Conservation (phyloP, 495 filamentous ascomycete genomes). For the Venustampulla echinocandica region DNA sequence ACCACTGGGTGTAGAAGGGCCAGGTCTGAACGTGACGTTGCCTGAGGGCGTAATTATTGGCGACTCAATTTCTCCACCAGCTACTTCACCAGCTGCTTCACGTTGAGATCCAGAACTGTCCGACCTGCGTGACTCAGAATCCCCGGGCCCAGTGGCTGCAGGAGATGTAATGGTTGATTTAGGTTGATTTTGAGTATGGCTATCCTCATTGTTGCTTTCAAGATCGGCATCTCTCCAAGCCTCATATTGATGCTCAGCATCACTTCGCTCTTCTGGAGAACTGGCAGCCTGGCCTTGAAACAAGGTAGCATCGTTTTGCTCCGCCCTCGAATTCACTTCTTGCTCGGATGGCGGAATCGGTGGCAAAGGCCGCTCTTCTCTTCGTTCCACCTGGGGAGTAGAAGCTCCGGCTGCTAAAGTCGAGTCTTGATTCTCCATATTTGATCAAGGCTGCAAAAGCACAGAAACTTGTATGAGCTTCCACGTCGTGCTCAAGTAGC, state of each 20-base stretch:
- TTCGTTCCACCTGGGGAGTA: neutral
- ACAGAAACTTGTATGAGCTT: too few species aligned
- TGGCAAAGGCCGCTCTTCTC: neutral
- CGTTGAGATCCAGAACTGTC: too few species aligned
- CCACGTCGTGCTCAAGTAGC: too few species aligned
- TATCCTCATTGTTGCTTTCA: neutral
- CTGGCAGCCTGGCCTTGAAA: neutral
- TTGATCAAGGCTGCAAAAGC: neutral
- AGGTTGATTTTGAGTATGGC: neutral
- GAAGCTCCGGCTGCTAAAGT: neutral
- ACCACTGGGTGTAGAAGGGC: too few species aligned
- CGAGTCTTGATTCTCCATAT: neutral
- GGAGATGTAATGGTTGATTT: neutral
- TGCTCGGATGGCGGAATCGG: neutral
- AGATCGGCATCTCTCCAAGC: neutral
- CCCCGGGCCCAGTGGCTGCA: neutral
- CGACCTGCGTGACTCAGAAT: too few species aligned
- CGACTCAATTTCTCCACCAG: too few species aligned
- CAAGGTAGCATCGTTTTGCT: neutral
- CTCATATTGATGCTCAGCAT: neutral
- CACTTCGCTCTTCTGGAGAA: neutral
- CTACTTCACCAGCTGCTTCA: too few species aligned
- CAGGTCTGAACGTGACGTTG: too few species aligned
- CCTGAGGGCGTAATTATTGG: too few species aligned
- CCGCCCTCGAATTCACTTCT: neutral